phyloP scores from a whole-genome alignment of 1,139 yeast species.

The Saccharomyces pastorianus region DNA sequence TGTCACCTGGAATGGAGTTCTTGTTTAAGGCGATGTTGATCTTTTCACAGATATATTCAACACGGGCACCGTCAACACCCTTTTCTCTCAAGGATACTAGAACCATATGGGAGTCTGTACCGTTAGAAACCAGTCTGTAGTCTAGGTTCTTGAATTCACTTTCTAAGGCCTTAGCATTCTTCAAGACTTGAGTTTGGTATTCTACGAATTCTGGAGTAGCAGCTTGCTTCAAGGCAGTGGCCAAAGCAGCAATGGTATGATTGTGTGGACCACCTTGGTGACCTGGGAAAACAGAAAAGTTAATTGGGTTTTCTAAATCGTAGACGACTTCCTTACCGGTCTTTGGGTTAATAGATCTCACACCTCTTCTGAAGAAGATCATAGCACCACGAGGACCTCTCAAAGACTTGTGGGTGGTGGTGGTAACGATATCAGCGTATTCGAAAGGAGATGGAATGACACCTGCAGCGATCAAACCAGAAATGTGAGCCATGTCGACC shows the following conservation, averaged over 20 bases:
- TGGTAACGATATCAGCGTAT: slow-evolving; percentile 93
- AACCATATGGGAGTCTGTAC: slow-evolving; percentile 96
- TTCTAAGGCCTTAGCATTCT: slow-evolving; percentile 83
- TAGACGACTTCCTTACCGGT: slow-evolving; percentile 84
- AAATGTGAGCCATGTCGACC: slow-evolving; percentile 97
- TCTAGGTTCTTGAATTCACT: slow-evolving; percentile 60
- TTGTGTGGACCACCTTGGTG: slow-evolving; percentile 99
- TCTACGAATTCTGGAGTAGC: slow-evolving; percentile 83
- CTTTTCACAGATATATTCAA: slow-evolving; percentile 89
- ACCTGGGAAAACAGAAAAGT: slow-evolving; percentile 98
- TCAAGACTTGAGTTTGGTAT: slow-evolving; percentile 82
- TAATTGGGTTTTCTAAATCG: slow-evolving; percentile 90
- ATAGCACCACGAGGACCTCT: slow-evolving; percentile 99
- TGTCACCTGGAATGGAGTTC: slow-evolving; percentile 97
- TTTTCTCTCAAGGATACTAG: slow-evolving; percentile 82
- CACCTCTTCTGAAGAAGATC: slow-evolving; percentile 97
- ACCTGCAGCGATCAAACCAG: slow-evolving; percentile 93
- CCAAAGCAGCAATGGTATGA: slow-evolving; percentile 95
- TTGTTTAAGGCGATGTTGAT: slow-evolving; percentile 94
- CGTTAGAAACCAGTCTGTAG: slow-evolving; percentile 80
- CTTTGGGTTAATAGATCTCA: slow-evolving; percentile 79
- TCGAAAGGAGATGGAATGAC: slow-evolving; percentile 95
- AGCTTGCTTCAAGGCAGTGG: slow-evolving; percentile 94
- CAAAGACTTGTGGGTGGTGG: slow-evolving; percentile 95
- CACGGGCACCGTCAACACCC: slow-evolving; percentile 95